phyloP scores from a whole-genome alignment of 1,284 basidiomycete species.

The Butyriboletus appendiculatus region DNA sequence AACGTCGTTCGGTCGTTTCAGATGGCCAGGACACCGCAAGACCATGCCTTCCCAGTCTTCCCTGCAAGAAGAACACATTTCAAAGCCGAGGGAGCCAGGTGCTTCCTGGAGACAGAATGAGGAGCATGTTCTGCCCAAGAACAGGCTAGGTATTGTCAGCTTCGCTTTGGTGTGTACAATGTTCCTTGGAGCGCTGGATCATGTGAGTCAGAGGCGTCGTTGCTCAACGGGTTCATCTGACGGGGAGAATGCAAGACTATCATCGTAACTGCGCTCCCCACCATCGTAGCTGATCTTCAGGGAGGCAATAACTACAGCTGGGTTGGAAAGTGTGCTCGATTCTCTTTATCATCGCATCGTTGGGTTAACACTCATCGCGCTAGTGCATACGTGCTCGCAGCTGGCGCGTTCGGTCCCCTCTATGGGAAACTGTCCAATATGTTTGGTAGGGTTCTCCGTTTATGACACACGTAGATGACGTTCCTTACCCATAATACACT shows the following conservation, averaged over 20 bases:
- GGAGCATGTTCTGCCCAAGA: conserved; percentile 53
- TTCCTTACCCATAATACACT: background rate
- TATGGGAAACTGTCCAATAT: conserved; percentile 79
- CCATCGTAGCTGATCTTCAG: conserved; percentile 68
- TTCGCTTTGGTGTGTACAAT: conserved; percentile 52
- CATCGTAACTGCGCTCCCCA: conserved; percentile 75
- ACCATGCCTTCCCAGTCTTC: background rate
- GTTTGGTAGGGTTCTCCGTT: conserved; percentile 30
- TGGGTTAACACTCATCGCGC: background rate
- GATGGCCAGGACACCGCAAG: no score
- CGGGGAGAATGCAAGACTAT: conserved; percentile 51
- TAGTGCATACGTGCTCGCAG: conserved; percentile 75
- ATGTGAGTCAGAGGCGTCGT: conserved; percentile 36
- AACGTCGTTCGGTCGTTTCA: background rate
- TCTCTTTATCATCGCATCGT: conserved; percentile 20
- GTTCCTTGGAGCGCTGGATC: conserved; percentile 61
- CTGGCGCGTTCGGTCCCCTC: conserved; percentile 64
- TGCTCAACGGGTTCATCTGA: background rate
- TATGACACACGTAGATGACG: conserved; percentile 53
- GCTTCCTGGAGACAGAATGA: conserved; percentile 54
- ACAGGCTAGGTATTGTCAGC: conserved; percentile 55
- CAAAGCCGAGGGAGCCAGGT: conserved; percentile 35
- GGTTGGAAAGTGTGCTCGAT: conserved; percentile 62
- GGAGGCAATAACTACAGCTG: conserved; percentile 71
- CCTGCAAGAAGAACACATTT: background rate